Evolutionary conservation across 2,329 filamentous ascomycete species (phyloP).

Genomic region (Aspergillus carbonarius): DNA sequence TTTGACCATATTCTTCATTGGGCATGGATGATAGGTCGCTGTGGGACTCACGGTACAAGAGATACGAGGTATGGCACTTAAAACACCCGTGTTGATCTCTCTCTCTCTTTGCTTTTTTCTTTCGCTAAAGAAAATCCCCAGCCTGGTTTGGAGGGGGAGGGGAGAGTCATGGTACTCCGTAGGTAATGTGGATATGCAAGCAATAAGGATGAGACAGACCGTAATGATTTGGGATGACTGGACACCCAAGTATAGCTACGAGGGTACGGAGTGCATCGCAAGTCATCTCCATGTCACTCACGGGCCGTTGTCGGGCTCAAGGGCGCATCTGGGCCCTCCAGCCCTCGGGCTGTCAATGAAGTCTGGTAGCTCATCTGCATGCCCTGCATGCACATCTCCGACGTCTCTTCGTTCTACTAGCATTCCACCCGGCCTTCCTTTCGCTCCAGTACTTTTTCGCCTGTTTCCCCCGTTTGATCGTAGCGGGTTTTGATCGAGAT

Average conservation of each 20-base stretch:
- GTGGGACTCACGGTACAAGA: background rate
- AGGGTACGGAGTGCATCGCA: too few species aligned
- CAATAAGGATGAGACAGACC: too few species aligned
- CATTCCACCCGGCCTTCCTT: background rate
- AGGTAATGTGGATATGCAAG: background rate
- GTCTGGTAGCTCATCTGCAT: background rate
- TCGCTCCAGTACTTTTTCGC: background rate
- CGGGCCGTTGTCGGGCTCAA: background rate
- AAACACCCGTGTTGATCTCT: conserved; percentile 5
- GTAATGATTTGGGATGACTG: too few species aligned
- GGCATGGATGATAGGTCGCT: background rate
- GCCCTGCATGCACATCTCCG: background rate
- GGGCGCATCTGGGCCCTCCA: background rate
- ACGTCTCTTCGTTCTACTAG: background rate
- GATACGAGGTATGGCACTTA: conserved; percentile 1
- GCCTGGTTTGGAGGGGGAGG: background rate
- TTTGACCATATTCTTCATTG: background rate
- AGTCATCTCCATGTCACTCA: background rate
- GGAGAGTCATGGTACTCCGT: background rate
- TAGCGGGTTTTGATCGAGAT: background rate
- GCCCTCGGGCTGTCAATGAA: background rate
- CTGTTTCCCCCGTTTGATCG: background rate
- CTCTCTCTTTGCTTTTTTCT: conserved; percentile 7
- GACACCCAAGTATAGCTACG: background rate
- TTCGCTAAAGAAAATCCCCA: background rate